A percentile compares a stretch with the other conserved stretches of the same genome.
Conservation (phyloP, 2,329 filamentous ascomycete genomes). For the Basipetospora chlamydospora region DNA sequence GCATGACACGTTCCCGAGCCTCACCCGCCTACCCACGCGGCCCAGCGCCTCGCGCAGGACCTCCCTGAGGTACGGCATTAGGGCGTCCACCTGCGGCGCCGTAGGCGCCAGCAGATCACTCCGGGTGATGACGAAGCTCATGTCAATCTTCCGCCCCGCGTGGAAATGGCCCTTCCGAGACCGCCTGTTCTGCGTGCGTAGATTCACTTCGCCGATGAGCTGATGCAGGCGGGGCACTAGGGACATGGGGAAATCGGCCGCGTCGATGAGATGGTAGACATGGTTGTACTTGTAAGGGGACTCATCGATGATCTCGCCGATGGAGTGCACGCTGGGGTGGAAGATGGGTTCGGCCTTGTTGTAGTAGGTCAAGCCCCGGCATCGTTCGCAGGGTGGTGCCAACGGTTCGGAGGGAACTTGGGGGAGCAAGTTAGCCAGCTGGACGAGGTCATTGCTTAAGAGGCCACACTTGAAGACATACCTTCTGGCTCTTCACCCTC, state of each 20-base stretch:
- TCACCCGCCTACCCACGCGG: conserved; percentile 48
- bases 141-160: conserved; percentile 53
- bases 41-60: conserved; percentile 67
- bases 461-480: too few relatives aligned
- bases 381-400: conserved; percentile 67
- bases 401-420: conserved; percentile 12
- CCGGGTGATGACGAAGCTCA: conserved; percentile 84
- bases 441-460: neutral
- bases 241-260: conserved; percentile 93
- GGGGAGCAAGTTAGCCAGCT: neutral
- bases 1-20: conserved; percentile 75
- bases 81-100: conserved; percentile 66
- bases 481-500: conserved; percentile 6
- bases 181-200: conserved; percentile 69
- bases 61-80: conserved; percentile 74
- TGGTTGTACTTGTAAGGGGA: conserved; percentile 86
- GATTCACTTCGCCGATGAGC: conserved; percentile 54
- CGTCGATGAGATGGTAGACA: conserved; percentile 89
- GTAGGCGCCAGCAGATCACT: conserved; percentile 73
- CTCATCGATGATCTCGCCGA: conserved; percentile 72
- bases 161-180: conserved; percentile 52
- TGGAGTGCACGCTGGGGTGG: conserved; percentile 67
- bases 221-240: conserved; percentile 63
- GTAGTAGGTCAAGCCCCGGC: conserved; percentile 70
- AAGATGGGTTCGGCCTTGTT: conserved; percentile 53